Evolutionary conservation across 805 yeast species (phyloP), one percentile per base, ranked within the genome.

Genomic region (Saturnispora sekii): DNA sequence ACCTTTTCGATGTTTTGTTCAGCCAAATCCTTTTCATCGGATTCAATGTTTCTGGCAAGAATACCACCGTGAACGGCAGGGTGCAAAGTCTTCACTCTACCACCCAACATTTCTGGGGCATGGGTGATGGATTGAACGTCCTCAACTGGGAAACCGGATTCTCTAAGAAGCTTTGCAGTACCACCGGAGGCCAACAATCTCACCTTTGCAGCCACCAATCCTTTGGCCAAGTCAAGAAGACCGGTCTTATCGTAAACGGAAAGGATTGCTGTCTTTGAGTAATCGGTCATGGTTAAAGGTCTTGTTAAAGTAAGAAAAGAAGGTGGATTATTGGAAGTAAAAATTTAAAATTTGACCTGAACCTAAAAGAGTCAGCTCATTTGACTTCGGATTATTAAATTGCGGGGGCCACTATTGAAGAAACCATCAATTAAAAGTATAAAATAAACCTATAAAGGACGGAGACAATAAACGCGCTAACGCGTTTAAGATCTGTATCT

Each of bases 61-160:
- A 93, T 93, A 65, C 95, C 95, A 58, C 96, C 98, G 65, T 93
- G 98, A 50, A 93, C 96, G 29, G 97, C 98, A 35, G 98, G 98
- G 65, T 93, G 98, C 58, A 93, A 74, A 48, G 98, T 93, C 73
- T 93, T 93, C 57, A 93, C 98, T 69, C 98, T 79, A 53, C 98
- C 98, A 51, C 97, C 96, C 55, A 93, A 74, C 96, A 93, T 93
- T 68, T 93, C 98, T 43, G 98, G 98, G 35, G 97, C 97, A 61
- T 93, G 96, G 32, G 98, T 93, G 64, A 93, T 87, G 48, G 93
- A 64, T 35, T 94, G 81, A 35, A 93, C 96, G 61, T 93, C 98
- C 54, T 90, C 96, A 14, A 93, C 97, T 38, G 95, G 90, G 79
- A 93, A 90, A 10, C 97, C 97, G 46, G 97, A 95, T 66, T 89